Evolutionary conservation across 805 yeast genomes (phyloP).

Genomic region (Pichia scutulata): DNA sequence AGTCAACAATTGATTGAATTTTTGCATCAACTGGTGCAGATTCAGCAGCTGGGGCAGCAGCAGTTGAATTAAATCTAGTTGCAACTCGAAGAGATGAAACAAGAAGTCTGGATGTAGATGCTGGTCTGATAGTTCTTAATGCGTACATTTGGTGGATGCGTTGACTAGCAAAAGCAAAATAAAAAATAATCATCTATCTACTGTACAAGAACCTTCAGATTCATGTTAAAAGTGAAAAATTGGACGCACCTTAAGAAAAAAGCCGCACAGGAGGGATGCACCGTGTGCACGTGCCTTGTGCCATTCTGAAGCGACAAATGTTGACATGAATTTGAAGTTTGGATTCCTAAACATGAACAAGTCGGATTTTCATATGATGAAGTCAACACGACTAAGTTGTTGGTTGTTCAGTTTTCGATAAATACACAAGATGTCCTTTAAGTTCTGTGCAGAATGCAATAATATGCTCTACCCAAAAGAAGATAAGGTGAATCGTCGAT

Average conservation of each 20-base stretch:
- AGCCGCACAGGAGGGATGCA: not conserved
- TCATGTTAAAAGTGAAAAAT: not conserved
- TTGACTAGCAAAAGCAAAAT: too few relatives aligned
- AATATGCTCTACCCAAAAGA: constrained; percentile 97
- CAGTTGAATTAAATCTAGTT: constrained; percentile 40
- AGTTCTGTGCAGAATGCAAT: constrained; percentile 95
- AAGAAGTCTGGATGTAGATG: not conserved
- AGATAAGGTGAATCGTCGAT: constrained; percentile 69
- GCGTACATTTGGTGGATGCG: too few relatives aligned
- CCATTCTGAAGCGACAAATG: not conserved
- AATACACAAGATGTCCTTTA: constrained; percentile 48
- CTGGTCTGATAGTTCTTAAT: constrained; percentile 9
- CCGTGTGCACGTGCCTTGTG: not conserved
- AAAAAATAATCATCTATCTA: too few relatives aligned
- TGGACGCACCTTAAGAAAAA: not conserved
- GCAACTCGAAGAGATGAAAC: not conserved
- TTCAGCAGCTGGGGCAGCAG: constrained; percentile 31
- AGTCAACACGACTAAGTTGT: too few relatives aligned
- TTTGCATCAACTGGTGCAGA: constrained; percentile 70
- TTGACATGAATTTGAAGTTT: not conserved
- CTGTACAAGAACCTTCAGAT: not conserved
- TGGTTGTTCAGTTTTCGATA: too few relatives aligned
- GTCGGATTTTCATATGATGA: too few relatives aligned
- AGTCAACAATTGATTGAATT: constrained; percentile 79
- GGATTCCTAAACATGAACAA: too few relatives aligned